phyloP scores from a whole-genome alignment of 2,329 filamentous ascomycete species.

The Fusarium sp. region DNA sequence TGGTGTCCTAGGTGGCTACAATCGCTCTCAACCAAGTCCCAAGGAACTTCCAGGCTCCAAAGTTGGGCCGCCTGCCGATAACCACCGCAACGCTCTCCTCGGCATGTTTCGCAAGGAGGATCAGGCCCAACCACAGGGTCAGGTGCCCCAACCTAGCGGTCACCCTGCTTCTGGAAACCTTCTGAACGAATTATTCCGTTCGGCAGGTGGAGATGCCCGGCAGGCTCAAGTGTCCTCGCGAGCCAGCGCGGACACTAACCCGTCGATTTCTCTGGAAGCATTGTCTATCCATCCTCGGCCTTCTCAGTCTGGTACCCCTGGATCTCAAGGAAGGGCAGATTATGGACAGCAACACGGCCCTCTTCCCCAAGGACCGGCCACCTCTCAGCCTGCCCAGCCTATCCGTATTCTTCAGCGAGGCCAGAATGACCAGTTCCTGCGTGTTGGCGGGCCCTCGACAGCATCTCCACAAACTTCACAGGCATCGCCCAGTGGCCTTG shows the following conservation, averaged over 20 bases:
- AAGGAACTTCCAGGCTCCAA: conserved; percentile 46
- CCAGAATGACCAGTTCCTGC: conserved; percentile 44
- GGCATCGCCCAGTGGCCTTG: conserved; percentile 34
- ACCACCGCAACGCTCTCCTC: conserved; percentile 63
- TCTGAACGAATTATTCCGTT: conserved; percentile 37
- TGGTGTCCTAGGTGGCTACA: conserved; percentile 4
- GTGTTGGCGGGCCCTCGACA: conserved; percentile 12
- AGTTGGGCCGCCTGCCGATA: conserved; percentile 37
- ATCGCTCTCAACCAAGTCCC: conserved; percentile 40
- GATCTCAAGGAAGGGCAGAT: conserved; percentile 29
- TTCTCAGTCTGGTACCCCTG: conserved; percentile 24
- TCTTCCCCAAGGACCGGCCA: conserved; percentile 11
- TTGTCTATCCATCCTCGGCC: conserved; percentile 34
- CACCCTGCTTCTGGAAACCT: conserved; percentile 33
- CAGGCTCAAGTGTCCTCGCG: conserved; percentile 27
- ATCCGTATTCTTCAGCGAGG: conserved; percentile 53
- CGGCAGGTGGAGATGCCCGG: conserved; percentile 20
- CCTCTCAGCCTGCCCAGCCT: conserved; percentile 38
- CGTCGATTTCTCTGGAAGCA: conserved; percentile 34
- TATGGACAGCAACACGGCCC: conserved; percentile 30
- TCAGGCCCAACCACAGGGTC: conserved; percentile 17
- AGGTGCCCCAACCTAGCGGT: conserved; percentile 9
- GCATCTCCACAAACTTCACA: conserved; percentile 41
- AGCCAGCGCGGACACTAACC: conserved; percentile 27
- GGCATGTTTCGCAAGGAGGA: conserved; percentile 64